These are phyloP conservation scores for Phoenix dactylifera DNA, from an alignment of 176 grass and related monocot species.

Conservation along the genomic window DNA sequence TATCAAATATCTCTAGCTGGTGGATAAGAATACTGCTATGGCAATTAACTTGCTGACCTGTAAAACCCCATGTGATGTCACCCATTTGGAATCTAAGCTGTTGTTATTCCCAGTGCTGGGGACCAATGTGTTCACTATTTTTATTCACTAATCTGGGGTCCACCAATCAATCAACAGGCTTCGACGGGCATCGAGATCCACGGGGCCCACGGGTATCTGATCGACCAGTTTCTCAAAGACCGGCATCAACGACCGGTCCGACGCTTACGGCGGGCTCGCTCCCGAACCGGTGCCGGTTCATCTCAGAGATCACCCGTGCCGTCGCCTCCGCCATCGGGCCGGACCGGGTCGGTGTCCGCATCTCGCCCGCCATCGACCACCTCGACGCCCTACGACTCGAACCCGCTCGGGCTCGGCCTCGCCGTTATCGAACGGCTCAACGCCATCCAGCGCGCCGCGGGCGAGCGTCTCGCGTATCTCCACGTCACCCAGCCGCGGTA, in stretches of 20 bases:
- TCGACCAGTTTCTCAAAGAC: slow-evolving; percentile 93
- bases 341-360: slow-evolving; percentile 50
- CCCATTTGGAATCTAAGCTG: no score
- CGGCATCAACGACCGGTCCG: slow-evolving; percentile 76
- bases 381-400: slow-evolving; percentile 77
- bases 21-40: no score
- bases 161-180: slow-evolving; percentile 28
- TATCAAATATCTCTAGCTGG: no score
- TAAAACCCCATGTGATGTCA: no score
- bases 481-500: slow-evolving; percentile 92
- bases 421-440: slow-evolving; percentile 57
- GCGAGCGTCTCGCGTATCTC: slow-evolving; percentile 57
- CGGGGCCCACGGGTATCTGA: slow-evolving; percentile 78
- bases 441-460: slow-evolving; percentile 42
- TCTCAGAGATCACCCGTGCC: slow-evolving; percentile 56
- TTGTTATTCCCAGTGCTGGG: no score
- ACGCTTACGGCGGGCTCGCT: slow-evolving; percentile 80
- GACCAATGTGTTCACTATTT: no score
- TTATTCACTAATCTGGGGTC: no score
- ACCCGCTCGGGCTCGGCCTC: slow-evolving; percentile 59
- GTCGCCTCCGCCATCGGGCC: slow-evolving; percentile 50
- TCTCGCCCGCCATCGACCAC: slow-evolving; percentile 92
- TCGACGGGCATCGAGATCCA: slow-evolving; percentile 97
- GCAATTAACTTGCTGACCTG: no score
- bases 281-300: slow-evolving; percentile 61